Evolutionary conservation across 2,329 filamentous ascomycete species (phyloP).

Genomic region (Fusarium staphyleae): DNA sequence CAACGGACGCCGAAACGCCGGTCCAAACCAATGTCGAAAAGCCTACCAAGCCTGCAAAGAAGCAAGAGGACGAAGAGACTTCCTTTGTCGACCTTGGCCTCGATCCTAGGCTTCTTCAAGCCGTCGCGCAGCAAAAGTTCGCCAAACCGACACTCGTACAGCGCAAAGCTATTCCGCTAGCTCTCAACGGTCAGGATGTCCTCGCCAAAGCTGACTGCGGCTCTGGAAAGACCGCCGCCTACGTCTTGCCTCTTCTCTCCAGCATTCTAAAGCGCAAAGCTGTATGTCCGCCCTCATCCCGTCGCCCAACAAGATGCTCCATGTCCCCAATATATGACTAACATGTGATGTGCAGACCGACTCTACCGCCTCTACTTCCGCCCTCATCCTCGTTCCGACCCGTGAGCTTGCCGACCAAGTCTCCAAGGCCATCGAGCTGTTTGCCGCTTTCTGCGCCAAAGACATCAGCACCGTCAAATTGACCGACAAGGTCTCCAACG

Average conservation of each 20-base stretch:
- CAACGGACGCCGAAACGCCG: conserved; percentile 43
- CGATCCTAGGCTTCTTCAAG: conserved; percentile 85
- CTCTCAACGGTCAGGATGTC: conserved; percentile 86
- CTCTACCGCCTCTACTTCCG: conserved; percentile 65
- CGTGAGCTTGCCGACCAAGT: conserved; percentile 95
- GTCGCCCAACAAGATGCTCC: neutral
- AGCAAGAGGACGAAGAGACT: conserved; percentile 45
- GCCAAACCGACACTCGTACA: conserved; percentile 89
- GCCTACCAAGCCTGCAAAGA: conserved; percentile 33
- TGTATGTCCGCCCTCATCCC: conserved; percentile 48
- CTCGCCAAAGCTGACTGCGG: conserved; percentile 93
- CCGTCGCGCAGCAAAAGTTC: conserved; percentile 84
- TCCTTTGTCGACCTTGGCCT: conserved; percentile 81
- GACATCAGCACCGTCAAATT: conserved; percentile 84
- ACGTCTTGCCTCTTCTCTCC: conserved; percentile 88
- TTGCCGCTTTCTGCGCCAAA: conserved; percentile 84
- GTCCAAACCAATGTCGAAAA: conserved; percentile 41
- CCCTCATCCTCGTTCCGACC: conserved; percentile 92
- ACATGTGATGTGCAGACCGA: conserved; percentile 51
- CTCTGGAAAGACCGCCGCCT: conserved; percentile 97
- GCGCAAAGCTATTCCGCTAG: conserved; percentile 84
- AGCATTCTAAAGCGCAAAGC: conserved; percentile 80
- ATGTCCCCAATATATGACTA: conserved; percentile 5
- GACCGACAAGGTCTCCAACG: conserved; percentile 87
- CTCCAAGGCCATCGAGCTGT: conserved; percentile 75